A percentile compares a stretch with the other conserved stretches of the same genome.
Conservation (phyloP, 352 stramenopile species). For the Phytopythium chamaehyphon region DNA sequence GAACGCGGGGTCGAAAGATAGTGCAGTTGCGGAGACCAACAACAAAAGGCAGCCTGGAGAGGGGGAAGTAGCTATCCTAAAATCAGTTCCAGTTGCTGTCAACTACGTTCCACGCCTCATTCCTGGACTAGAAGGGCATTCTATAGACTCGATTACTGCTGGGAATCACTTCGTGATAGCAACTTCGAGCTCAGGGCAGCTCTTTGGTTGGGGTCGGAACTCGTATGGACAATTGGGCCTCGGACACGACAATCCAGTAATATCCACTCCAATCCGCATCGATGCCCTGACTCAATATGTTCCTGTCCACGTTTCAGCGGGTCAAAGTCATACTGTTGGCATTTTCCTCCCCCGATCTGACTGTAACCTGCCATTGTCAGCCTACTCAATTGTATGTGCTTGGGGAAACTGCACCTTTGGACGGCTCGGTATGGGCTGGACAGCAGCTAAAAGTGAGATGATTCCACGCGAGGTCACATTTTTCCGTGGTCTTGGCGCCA, state of each 20-base stretch:
- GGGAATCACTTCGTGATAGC: slow-evolving; percentile 69
- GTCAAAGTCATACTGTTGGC: slow-evolving; percentile 44
- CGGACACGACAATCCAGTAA: slow-evolving; percentile 9
- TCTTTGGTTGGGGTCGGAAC: slow-evolving; percentile 61
- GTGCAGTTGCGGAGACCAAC: no score
- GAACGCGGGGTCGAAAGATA: no score
- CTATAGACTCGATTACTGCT: slow-evolving; percentile 37
- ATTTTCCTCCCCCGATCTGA: slow-evolving; percentile 26
- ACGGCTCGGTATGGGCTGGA: slow-evolving; percentile 55
- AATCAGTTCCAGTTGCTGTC: slow-evolving; percentile 14
- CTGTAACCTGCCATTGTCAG: slow-evolving; percentile 1
- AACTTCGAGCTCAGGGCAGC: slow-evolving; percentile 23
- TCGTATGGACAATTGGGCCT: slow-evolving; percentile 60
- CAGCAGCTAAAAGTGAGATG: slow-evolving; percentile 10
- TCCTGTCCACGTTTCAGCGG: slow-evolving; percentile 41
- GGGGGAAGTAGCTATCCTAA: slow-evolving; percentile 4
- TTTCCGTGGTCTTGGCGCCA: slow-evolving; percentile 53
- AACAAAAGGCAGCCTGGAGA: slow-evolving; percentile 8
- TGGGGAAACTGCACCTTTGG: slow-evolving; percentile 44
- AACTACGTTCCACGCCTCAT: slow-evolving; percentile 17
- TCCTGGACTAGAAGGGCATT: slow-evolving; percentile 10
- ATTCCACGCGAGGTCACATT: slow-evolving; percentile 42
- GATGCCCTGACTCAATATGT: slow-evolving; percentile 19
- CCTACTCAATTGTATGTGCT: slow-evolving; percentile 36
- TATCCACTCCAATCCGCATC: slow-evolving; percentile 21